Evolutionary conservation across 2,329 filamentous ascomycete genomes (phyloP).

Genomic region (Juglanconis sp.): DNA sequence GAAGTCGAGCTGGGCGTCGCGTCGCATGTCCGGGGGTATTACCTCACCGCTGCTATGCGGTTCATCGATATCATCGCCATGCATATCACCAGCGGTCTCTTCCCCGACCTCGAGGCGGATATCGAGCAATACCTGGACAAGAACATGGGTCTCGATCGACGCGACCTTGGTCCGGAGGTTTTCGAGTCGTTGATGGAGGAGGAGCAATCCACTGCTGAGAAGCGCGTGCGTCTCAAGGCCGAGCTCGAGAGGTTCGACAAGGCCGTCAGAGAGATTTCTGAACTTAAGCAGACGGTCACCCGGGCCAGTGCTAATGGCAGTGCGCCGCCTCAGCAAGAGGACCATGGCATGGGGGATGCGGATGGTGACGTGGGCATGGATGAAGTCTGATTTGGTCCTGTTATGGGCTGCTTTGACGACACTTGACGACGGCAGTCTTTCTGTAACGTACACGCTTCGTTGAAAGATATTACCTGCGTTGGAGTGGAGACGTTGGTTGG

Average conservation of each 20-base stretch:
- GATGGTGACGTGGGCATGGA: slow-evolving; percentile 3
- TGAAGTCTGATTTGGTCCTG: not conserved
- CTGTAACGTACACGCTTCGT: no score
- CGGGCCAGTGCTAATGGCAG: not conserved
- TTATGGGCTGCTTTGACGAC: not conserved
- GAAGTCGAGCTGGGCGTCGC: slow-evolving; percentile 59
- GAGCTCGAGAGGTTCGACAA: slow-evolving; percentile 31
- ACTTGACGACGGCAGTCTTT: not conserved
- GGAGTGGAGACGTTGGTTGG: no score
- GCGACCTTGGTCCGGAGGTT: slow-evolving; percentile 19
- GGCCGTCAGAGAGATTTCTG: slow-evolving; percentile 33
- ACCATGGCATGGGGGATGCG: slow-evolving; percentile 5
- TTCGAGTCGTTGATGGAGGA: slow-evolving; percentile 37
- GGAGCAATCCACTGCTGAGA: slow-evolving; percentile 28
- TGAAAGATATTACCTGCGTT: no score
- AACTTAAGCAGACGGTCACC: slow-evolving; percentile 26
- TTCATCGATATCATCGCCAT: slow-evolving; percentile 58
- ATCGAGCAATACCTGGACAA: slow-evolving; percentile 42
- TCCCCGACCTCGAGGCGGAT: slow-evolving; percentile 40
- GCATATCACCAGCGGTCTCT: slow-evolving; percentile 45
- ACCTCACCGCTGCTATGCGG: slow-evolving; percentile 61
- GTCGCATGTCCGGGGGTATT: slow-evolving; percentile 65
- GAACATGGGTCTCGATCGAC: slow-evolving; percentile 37
- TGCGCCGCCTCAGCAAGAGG: not conserved
- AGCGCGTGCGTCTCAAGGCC: slow-evolving; percentile 29